A percentile compares a stretch with the other conserved stretches of the same genome.
phyloP scores from a whole-genome alignment of 306 rosid species.

The Myrica gale region DNA sequence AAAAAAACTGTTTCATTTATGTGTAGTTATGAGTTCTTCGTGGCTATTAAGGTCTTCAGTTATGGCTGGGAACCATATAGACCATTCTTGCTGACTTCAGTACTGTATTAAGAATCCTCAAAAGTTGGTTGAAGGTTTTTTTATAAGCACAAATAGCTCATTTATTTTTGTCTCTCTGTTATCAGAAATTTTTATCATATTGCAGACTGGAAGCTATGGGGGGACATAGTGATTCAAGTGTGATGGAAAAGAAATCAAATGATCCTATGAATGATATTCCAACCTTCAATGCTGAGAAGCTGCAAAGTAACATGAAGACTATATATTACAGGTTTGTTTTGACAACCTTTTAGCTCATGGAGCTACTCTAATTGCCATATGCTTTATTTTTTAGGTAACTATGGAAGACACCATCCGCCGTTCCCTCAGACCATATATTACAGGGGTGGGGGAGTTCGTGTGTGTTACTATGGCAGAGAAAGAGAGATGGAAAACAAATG shows the following conservation, averaged over 20 bases:
- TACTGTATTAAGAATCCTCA: neutral
- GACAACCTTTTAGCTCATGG: neutral
- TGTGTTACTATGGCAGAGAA: neutral
- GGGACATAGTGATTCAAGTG: constrained; percentile 53
- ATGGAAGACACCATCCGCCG: neutral
- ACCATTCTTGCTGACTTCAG: neutral
- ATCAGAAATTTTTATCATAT: constrained; percentile 24
- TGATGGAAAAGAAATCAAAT: constrained; percentile 64
- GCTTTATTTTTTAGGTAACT: constrained; percentile 7
- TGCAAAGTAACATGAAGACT: constrained; percentile 84
- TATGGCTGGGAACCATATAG: neutral
- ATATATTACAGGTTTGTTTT: constrained; percentile 84
- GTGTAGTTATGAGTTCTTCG: neutral
- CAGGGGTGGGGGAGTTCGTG: neutral
- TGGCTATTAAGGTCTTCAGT: neutral
- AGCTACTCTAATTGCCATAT: neutral
- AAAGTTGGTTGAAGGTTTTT: neutral
- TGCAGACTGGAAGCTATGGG: constrained; percentile 51
- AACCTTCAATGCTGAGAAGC: constrained; percentile 76
- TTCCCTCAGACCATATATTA: neutral
- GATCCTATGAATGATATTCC: constrained; percentile 54
- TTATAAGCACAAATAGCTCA: constrained; percentile 1
- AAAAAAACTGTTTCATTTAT: neutral
- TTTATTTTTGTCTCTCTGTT: constrained; percentile 17
- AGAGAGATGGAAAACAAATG: neutral